Base-by-base conservation (phyloP, 495 filamentous ascomycete species). In the Penicillium manginii region DNA sequence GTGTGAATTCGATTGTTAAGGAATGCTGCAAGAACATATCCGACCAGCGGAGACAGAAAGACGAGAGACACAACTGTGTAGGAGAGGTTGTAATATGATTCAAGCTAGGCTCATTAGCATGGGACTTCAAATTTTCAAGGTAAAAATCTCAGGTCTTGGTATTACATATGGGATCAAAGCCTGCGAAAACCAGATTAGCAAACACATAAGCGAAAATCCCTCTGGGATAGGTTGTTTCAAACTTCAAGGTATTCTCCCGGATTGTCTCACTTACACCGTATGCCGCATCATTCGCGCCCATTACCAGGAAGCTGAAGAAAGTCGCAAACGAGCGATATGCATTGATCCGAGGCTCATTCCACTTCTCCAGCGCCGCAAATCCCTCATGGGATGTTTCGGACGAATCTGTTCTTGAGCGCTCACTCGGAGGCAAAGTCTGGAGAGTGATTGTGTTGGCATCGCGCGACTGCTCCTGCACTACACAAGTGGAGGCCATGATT, bases 221-320 rank as follows among this genome's bases (percentile, higher is more conserved):
- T 7, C 26, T 29, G 6, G 26, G 6, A 29, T 8, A 29, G 6
- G 2, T 29, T 29, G 4, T 29, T 29, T 29, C 26, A 8, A 8
- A 29, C 9, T 29, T 8, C 26, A 29, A 29, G 6, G 6, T 8
- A 29, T 29, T 29, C 26, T 8, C 6, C 9, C 6, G 26, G 9
- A 8, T 7, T 8, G 26, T 29, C 26, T 8, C 26, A 37, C 85
- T 79, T 74, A 91, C 89, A 43, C 91, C 91, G 62, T 88, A 88
- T 2, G 88, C 88, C 18, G 87, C 88, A 77, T 96, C 92, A 69
- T 91, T 94, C 64, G 84, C 81, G 7, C 92, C 92, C 84, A 94
- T 87, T 5, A 91, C 82, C 14, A 91, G 74, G 64, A 96, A 94
- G 47, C 74, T 78, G 78, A 84, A 90, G 61, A 90, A 86, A n/a